Percentiles rank a stretch among this genome's conserved stretches.
Conservation (phyloP, 805 yeast species). For the Ogataea sp. region DNA sequence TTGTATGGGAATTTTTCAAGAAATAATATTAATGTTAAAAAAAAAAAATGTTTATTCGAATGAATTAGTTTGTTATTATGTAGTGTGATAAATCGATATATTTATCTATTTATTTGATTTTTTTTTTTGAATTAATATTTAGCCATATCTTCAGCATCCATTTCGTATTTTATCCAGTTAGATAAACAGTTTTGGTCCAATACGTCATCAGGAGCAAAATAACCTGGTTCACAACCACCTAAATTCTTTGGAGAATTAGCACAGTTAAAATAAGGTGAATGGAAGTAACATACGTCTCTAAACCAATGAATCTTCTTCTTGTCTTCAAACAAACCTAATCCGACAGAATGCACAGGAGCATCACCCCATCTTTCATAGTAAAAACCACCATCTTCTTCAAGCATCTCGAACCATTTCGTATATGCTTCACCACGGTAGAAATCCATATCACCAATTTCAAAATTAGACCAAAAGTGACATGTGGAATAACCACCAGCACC, state of each 20-base stretch:
- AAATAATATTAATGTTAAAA: no score
- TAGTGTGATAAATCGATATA: no score
- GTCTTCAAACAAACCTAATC: conserved; percentile 40
- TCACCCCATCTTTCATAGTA: conserved; percentile 68
- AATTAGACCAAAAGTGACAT: conserved; percentile 86
- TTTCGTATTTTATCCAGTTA: conserved; percentile 46
- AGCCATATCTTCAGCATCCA: conserved; percentile 13
- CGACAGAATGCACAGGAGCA: conserved; percentile 47
- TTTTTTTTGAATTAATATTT: conserved; percentile 6
- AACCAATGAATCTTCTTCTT: conserved; percentile 42
- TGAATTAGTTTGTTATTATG: no score
- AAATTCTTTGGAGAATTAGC: conserved; percentile 27
- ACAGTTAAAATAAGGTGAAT: conserved; percentile 40
- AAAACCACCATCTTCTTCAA: conserved; percentile 72
- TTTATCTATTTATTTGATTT: neutral
- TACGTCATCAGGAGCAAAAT: conserved; percentile 25
- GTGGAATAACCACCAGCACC: conserved; percentile 53
- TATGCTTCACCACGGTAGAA: conserved; percentile 72
- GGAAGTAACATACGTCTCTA: conserved; percentile 43
- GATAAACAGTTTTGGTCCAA: conserved; percentile 62
- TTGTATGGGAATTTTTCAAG: no score
- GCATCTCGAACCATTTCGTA: conserved; percentile 52
- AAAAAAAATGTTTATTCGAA: no score
- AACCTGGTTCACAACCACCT: conserved; percentile 10
- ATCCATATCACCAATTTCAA: conserved; percentile 70